A percentile compares a stretch with the other conserved stretches of the same genome.
Evolutionary conservation across 495 filamentous ascomycete species (phyloP).

Genomic region (Annulohypoxylon nitens): DNA sequence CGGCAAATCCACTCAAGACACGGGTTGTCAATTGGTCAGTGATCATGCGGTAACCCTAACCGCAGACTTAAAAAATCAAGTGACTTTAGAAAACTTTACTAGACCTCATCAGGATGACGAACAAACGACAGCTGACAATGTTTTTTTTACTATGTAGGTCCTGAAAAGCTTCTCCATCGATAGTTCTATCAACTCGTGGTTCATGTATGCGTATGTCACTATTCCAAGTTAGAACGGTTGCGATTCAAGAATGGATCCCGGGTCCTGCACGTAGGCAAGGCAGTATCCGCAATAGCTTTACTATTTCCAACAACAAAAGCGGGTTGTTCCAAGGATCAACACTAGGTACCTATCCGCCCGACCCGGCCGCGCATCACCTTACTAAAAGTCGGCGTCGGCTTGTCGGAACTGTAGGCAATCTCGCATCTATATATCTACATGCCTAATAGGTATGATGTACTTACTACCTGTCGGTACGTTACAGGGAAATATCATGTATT

Average conservation of each 20-base stretch:
- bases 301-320: slow-evolving; percentile 29
- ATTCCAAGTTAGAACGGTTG: slow-evolving; percentile 22
- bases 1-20: too few species aligned
- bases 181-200: neutral
- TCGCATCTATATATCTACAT: neutral
- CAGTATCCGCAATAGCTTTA: slow-evolving; percentile 7
- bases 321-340: slow-evolving; percentile 34
- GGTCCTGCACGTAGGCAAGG: neutral
- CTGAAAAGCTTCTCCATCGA: neutral
- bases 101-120: slow-evolving; percentile 36
- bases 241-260: slow-evolving; percentile 12
- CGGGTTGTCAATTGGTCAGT: neutral
- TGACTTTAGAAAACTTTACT: slow-evolving; percentile 36
- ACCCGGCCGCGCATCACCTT: slow-evolving; percentile 39
- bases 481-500: neutral
- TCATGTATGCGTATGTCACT: neutral
- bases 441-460: too few species aligned
- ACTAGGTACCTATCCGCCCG: slow-evolving; percentile 33
- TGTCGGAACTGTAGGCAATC: slow-evolving; percentile 5
- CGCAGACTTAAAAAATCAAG: slow-evolving; percentile 41
- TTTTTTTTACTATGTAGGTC: neutral
- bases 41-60: slow-evolving; percentile 25
- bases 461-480: neutral
- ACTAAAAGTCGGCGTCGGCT: slow-evolving; percentile 29
- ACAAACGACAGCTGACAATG: slow-evolving; percentile 30